A percentile compares a stretch with the other conserved stretches of the same genome.
These are phyloP conservation scores for Mercurialis annua DNA, from an alignment of 345 rosid genomes.

Conservation along the genomic window DNA sequence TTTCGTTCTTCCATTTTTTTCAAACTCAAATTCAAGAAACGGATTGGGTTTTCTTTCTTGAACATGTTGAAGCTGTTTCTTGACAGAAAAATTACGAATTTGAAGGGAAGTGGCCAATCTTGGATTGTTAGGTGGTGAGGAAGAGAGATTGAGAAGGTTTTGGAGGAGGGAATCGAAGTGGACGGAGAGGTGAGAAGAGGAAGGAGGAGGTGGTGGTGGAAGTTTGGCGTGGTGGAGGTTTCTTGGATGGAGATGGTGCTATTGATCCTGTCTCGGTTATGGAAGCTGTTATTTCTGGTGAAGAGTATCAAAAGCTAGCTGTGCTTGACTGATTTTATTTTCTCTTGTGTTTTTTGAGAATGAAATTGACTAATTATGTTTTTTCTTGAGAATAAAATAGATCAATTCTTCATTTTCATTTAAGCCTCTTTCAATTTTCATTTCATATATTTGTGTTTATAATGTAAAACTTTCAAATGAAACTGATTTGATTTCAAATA, in stretches of 20 bases:
- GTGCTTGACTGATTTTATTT: conserved; percentile 34
- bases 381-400: no score
- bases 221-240: conserved; percentile 53
- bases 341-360: no score
- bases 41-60: conserved; percentile 31
- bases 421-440: no score
- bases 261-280: conserved; percentile 36
- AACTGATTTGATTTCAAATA: no score
- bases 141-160: conserved; percentile 70
- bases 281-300: conserved; percentile 40
- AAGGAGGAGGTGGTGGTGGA: conserved; percentile 25
- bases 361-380: no score
- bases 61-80: conserved; percentile 26
- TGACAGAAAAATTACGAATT: conserved; percentile 26
- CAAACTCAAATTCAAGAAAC: conserved; percentile 24
- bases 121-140: conserved; percentile 34
- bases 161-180: conserved; percentile 76
- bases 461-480: no score
- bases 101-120: conserved; percentile 47
- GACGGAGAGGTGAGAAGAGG: conserved; percentile 42
- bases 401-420: no score
- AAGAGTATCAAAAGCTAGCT: conserved; percentile 41
- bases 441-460: no score
- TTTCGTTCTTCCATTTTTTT: conserved; percentile 29
- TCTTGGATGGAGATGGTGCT: conserved; percentile 39